Evolutionary conservation across 441 rosid genomes (phyloP), one percentile per base, ranked within the genome.

Genomic region (Gossypium aridum): DNA sequence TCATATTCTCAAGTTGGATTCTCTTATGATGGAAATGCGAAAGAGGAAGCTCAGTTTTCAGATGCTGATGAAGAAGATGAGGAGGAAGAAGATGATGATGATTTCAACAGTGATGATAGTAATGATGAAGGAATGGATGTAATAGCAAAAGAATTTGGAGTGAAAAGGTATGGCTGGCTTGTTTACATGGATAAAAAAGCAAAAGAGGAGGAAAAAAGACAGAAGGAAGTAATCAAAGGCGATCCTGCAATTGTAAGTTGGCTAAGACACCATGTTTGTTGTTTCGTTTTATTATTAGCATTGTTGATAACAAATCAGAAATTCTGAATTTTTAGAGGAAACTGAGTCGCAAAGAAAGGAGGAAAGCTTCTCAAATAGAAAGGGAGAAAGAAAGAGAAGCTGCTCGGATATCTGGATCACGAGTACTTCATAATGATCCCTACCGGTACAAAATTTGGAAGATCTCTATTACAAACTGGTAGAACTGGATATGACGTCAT

Each of bases 161-260:
- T 96, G 2, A 96, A 91, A 82, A 85, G 97, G 78, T 96, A 84
- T 83, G 97, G 99, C 25, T 96, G 97, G 98, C 97, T 96, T 70
- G 97, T 93, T 82, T 92, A 88, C 75, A 90, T 88, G 97, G 98
- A 93, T 68, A 92, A 93, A 85, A 96, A 88, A 64, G 90, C 94
- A 2, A 96, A 96, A 83, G 99, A 93, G 84, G 99, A 96, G 83
- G 97, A 89, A 82, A 90, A 82, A 82, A 86, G 91, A 81, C 98
- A 93, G 66, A 96, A 96, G 81, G 98, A 93, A 87, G 92, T 91
- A 37, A 96, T 93, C 78, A 93, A 92, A 85, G 99, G 98, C 17
- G 97, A 96, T 81, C 99, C 99, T 82, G 88, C 98, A 65, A 88
- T 92, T 81, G 99, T 96, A 84, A 90, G 98, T 89, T 70, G 19